Evolutionary conservation across 2,329 filamentous ascomycete species (phyloP).

Genomic region (Penicillium sp.): DNA sequence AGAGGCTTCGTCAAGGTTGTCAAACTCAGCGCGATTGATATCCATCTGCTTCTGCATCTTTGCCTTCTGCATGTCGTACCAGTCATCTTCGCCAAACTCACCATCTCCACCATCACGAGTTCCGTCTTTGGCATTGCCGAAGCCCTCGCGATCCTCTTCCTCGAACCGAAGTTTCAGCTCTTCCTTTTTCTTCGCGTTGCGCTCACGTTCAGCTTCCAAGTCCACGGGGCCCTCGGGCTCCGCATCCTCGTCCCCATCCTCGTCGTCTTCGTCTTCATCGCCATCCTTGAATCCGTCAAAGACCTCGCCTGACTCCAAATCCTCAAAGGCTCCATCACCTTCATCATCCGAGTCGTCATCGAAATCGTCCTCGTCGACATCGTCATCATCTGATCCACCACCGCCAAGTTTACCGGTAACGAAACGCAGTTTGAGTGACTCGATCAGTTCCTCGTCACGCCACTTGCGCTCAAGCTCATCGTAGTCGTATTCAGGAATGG

Average conservation of each 20-base stretch:
- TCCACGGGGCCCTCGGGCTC: conserved; percentile 40
- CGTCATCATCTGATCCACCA: conserved; percentile 52
- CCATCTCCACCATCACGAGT: conserved; percentile 68
- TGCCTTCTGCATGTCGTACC: conserved; percentile 97
- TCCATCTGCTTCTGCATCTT: conserved; percentile 91
- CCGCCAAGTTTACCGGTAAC: conserved; percentile 66
- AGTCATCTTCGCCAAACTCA: conserved; percentile 91
- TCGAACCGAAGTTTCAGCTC: conserved; percentile 93
- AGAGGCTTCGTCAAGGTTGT: conserved; percentile 79
- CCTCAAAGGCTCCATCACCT: conserved; percentile 80
- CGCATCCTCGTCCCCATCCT: conserved; percentile 60
- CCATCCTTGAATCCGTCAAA: conserved; percentile 38
- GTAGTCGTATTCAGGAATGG: conserved; percentile 78
- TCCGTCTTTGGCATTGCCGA: conserved; percentile 79
- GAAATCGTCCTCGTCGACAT: conserved; percentile 52
- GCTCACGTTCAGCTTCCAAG: conserved; percentile 85
- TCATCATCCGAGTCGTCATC: conserved; percentile 63
- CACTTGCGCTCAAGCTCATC: conserved; percentile 80
- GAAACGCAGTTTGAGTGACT: conserved; percentile 72
- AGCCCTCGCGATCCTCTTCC: conserved; percentile 95
- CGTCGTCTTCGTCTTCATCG: conserved; percentile 32
- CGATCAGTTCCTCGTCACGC: conserved; percentile 75
- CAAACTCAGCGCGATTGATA: conserved; percentile 94
- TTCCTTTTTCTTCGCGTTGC: conserved; percentile 88
- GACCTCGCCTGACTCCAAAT: conserved; percentile 74